Conservation (phyloP, 768 basidiomycete species). For the Gelatoporia subvermispora region DNA sequence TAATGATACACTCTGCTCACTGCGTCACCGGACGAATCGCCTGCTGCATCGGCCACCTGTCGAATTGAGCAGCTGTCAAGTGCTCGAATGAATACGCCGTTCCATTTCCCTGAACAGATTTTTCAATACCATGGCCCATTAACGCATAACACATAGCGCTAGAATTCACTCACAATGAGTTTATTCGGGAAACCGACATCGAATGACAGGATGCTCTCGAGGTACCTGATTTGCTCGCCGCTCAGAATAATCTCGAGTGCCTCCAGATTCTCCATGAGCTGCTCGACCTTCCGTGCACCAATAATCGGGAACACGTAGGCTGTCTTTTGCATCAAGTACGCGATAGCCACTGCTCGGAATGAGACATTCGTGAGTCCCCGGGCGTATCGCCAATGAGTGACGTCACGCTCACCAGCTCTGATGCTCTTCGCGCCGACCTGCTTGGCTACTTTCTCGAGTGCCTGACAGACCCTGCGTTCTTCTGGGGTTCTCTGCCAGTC, state of each 20-base stretch:
- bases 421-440: constrained; percentile 34
- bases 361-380: background rate
- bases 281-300: constrained; percentile 14
- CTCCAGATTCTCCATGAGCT: constrained; percentile 15
- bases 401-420: constrained; percentile 6
- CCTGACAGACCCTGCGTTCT: constrained; percentile 37
- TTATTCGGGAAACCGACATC: constrained; percentile 17
- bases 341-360: constrained; percentile 14
- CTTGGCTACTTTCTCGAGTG: constrained; percentile 44
- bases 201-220: constrained; percentile 20
- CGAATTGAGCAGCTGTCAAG: constrained; percentile 8
- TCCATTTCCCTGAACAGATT: background rate
- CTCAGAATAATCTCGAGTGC: constrained; percentile 13
- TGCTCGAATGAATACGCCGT: background rate
- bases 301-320: constrained; percentile 19
- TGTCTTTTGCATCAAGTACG: constrained; percentile 25
- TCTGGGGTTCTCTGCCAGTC: constrained; percentile 43
- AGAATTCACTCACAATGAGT: constrained; percentile 7
- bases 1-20: too few species aligned
- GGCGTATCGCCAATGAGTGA: too few species aligned
- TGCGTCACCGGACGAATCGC: constrained; percentile 9
- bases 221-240: constrained; percentile 15
- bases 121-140: background rate
- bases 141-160: background rate
- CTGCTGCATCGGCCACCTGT: constrained; percentile 17